phyloP scores from a whole-genome alignment of 495 filamentous ascomycete species.

The Rusavskia elegans region DNA sequence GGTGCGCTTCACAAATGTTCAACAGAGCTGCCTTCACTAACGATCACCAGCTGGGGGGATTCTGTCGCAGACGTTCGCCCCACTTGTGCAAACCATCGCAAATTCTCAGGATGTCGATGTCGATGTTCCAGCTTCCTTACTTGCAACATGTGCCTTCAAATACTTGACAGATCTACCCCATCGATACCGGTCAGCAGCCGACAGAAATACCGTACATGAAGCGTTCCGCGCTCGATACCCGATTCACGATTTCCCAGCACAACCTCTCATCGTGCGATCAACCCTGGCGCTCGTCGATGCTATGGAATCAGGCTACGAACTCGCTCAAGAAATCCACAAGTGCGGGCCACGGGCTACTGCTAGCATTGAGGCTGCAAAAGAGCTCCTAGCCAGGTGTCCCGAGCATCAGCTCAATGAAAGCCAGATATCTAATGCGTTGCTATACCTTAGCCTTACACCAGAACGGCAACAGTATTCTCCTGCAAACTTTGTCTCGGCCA shows the following conservation, averaged over 20 bases:
- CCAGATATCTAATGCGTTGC: constrained; percentile 64
- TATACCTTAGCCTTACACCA: constrained; percentile 65
- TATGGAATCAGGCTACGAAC: constrained; percentile 42
- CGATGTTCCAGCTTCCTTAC: constrained; percentile 46
- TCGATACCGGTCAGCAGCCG: constrained; percentile 54
- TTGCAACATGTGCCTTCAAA: constrained; percentile 64
- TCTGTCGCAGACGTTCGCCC: constrained; percentile 52
- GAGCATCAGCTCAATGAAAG: constrained; percentile 59
- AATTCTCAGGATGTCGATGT: constrained; percentile 29
- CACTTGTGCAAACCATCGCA: constrained; percentile 58
- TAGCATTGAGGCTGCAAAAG: constrained; percentile 35
- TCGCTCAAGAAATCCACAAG: constrained; percentile 65
- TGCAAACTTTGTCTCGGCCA: constrained; percentile 52
- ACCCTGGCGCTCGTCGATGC: constrained; percentile 59
- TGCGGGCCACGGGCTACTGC: constrained; percentile 48
- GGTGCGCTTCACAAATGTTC: constrained; percentile 34
- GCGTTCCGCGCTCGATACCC: constrained; percentile 54
- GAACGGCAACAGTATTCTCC: constrained; percentile 52
- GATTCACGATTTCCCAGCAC: constrained; percentile 30
- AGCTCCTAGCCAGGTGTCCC: constrained; percentile 49
- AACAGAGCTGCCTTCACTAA: constrained; percentile 15
- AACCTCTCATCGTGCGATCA: constrained; percentile 56
- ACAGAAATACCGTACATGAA: constrained; percentile 48
- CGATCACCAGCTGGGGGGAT: constrained; percentile 57
- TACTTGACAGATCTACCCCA: constrained; percentile 68